Evolutionary conservation across 2,329 filamentous ascomycete genomes (phyloP), one percentile per base, ranked within the genome.

Genomic region (Tetracladium maxilliforme): DNA sequence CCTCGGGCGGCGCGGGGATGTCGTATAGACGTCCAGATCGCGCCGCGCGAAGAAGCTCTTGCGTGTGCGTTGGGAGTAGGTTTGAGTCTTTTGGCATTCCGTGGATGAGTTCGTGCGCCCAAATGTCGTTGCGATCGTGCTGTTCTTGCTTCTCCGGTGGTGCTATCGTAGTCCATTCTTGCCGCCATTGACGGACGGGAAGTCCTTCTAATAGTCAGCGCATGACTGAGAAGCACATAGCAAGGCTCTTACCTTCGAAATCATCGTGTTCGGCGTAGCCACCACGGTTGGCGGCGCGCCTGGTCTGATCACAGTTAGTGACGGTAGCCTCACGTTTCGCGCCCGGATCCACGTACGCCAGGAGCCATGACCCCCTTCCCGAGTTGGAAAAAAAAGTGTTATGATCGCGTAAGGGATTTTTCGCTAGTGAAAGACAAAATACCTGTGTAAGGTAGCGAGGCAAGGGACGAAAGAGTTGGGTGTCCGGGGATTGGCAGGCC

Each of bases 141-240:
- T 54, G 59, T 38, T 86, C 77, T 33, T 70, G 58, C 19, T 69
- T 62, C 7, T 64, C 56, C 9, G 69, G 69, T 26, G 81, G 74
- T 36, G 70, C 71, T 42, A 87, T 56, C 21, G 56, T 75, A 29
- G 82, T 64, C 51, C 58, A 60, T 30, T 78, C 71, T 34, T 79
- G 72, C 28, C 80, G 73, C 78, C 84, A 95, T 65, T 92, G 83
- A 42, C 84, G 77, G 30, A 94, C 78, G 10, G 87, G 87, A 8
- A 94, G 64, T 31, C 84, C 82, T 62, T 68, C 58, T 24, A 70
- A 63, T 24, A 73, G 59, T 15, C 19, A 7, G 10, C 11, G 10
- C 8, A 15, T 8, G 14, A n/a, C 20, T 13, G 16, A 6, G n/a
- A 10, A 19, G 19, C n/a, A n/a, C n/a, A n/a, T n/a, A n/a, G n/a